phyloP scores from a whole-genome alignment of 1,284 basidiomycete genomes.

The Sphagnurus paluster region DNA sequence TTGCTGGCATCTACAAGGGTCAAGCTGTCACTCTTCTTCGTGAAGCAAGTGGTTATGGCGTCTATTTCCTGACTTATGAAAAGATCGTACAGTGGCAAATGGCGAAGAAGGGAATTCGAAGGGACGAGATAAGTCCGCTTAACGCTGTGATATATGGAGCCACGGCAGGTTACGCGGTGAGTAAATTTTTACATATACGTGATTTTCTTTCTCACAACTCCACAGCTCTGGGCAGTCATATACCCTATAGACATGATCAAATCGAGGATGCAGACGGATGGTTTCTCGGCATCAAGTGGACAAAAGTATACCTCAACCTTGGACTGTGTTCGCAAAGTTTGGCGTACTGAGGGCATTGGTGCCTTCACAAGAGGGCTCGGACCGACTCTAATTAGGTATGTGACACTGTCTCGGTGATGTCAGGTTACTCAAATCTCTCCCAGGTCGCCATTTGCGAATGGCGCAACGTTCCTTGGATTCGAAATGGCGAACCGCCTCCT shows the following conservation, averaged over 20 bases:
- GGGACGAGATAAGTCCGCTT: slow-evolving; percentile 76
- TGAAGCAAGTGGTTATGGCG: slow-evolving; percentile 84
- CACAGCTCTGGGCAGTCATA: slow-evolving; percentile 80
- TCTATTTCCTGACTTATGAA: slow-evolving; percentile 94
- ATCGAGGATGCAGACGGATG: slow-evolving; percentile 93
- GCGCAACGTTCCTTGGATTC: slow-evolving; percentile 91
- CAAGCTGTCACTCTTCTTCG: slow-evolving; percentile 89
- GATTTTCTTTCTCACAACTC: slow-evolving; percentile 3
- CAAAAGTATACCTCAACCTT: slow-evolving; percentile 82
- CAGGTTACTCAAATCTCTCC: slow-evolving; percentile 18
- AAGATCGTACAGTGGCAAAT: slow-evolving; percentile 87
- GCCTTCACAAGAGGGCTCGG: slow-evolving; percentile 90
- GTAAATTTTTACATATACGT: slow-evolving; percentile 26
- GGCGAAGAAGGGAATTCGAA: slow-evolving; percentile 61
- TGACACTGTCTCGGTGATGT: slow-evolving; percentile 16
- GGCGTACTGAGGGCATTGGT: slow-evolving; percentile 75
- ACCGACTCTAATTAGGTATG: slow-evolving; percentile 88
- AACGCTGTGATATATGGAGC: slow-evolving; percentile 87
- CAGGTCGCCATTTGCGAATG: slow-evolving; percentile 89
- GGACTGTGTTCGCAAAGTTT: slow-evolving; percentile 83
- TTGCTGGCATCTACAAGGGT: slow-evolving; percentile 88
- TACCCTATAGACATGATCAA: slow-evolving; percentile 97
- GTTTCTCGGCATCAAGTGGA: slow-evolving; percentile 70
- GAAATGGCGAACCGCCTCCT: slow-evolving; percentile 80
- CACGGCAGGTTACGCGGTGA: slow-evolving; percentile 79